Percentiles rank a stretch among this genome's conserved stretches.
Evolutionary conservation across 2,329 filamentous ascomycete genomes (phyloP).

Genomic region (Neoscytalidium dimidiatum): DNA sequence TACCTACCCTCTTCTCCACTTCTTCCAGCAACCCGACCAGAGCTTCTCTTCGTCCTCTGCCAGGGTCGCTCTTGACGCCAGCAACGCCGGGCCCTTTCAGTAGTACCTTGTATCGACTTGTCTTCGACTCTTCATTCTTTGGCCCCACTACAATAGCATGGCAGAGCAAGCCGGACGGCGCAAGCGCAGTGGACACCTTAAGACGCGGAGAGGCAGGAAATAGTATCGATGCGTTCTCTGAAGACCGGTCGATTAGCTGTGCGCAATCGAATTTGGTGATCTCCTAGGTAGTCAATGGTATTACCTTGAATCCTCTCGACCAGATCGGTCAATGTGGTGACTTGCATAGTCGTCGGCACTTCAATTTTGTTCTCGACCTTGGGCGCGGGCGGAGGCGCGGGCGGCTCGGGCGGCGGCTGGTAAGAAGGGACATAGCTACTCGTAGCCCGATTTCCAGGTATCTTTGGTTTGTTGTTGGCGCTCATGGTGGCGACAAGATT

Average conservation of each 20-base stretch:
- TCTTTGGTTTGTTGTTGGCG: not conserved
- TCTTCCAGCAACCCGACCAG: slow-evolving; percentile 17
- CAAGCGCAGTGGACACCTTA: slow-evolving; percentile 12
- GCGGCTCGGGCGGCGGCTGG: slow-evolving; percentile 1
- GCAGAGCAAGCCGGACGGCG: slow-evolving; percentile 10
- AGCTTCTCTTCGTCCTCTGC: slow-evolving; percentile 9
- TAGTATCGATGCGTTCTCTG: slow-evolving; percentile 18
- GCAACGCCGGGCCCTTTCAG: slow-evolving; percentile 12
- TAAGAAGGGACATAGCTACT: slow-evolving; percentile 16
- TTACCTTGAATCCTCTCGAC: slow-evolving; percentile 17
- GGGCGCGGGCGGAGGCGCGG: not conserved
- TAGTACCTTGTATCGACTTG: slow-evolving; percentile 15
- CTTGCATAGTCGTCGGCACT: slow-evolving; percentile 1
- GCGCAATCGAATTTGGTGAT: too few species aligned
- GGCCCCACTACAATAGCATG: slow-evolving; percentile 16
- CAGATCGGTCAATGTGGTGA: slow-evolving; percentile 18
- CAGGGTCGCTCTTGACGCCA: not conserved
- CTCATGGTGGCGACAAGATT: not conserved
- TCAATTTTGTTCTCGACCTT: slow-evolving; percentile 20
- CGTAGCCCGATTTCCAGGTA: not conserved
- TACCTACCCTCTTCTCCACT: slow-evolving; percentile 16
- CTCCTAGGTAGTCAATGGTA: too few species aligned
- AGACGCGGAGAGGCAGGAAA: slow-evolving; percentile 12
- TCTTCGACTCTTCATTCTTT: slow-evolving; percentile 17
- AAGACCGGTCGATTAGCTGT: not conserved